phyloP scores from a whole-genome alignment of 768 basidiomycete genomes.

The Auriculariales sp. region DNA sequence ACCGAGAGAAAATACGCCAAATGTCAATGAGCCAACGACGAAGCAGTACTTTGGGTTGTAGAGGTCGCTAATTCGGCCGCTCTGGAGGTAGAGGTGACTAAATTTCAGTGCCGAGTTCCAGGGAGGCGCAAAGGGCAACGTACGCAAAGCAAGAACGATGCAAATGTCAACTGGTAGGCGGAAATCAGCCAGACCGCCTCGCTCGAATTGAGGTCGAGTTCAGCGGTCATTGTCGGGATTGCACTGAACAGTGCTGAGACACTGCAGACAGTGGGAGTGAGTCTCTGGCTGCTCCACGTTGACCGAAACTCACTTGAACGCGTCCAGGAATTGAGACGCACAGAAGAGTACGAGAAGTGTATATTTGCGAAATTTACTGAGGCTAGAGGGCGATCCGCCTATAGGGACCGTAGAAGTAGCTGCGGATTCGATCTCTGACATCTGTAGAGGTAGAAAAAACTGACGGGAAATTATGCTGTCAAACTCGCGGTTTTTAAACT shows the following conservation, averaged over 20 bases:
- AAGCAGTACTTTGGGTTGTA: constrained; percentile 1
- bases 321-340: not conserved
- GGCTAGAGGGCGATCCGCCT: no score
- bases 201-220: constrained; percentile 4
- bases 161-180: constrained; percentile 28
- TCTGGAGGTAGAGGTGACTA: no score
- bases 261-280: not conserved
- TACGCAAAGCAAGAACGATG: constrained; percentile 25
- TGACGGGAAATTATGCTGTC: no score
- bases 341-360: not conserved
- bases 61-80: constrained; percentile 1
- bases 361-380: not conserved
- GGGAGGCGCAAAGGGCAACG: constrained; percentile 4
- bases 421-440: no score
- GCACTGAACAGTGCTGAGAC: not conserved
- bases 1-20: not conserved
- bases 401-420: no score
- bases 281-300: not conserved
- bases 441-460: no score
- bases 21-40: not conserved
- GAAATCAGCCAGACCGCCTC: constrained; percentile 27
- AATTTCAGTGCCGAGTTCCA: no score
- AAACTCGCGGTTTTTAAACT: no score
- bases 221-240: not conserved
- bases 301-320: constrained; percentile 7